These are phyloP conservation scores for Pythium oligandrum DNA, from an alignment of 352 stramenopile species.

Conservation along the genomic window DNA sequence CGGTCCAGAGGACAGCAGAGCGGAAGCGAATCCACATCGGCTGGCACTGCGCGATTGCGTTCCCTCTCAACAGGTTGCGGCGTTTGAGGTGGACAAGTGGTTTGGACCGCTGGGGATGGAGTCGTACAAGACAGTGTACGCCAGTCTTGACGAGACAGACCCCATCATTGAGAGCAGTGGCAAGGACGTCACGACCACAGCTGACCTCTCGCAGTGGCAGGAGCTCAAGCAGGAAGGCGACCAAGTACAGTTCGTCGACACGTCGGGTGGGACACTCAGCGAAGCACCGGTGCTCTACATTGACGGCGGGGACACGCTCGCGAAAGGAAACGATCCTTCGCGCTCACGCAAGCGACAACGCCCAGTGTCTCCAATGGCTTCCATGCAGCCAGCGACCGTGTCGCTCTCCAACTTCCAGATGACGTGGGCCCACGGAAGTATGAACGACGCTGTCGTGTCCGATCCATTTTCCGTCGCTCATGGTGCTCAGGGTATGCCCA, in stretches of 20 bases:
- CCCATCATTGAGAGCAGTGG: slow-evolving; percentile 1
- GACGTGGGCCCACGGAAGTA: slow-evolving; percentile 32
- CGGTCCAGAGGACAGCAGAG: no score
- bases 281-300: slow-evolving; percentile 22
- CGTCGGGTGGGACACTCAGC: slow-evolving; percentile 2
- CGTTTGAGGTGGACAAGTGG: no score
- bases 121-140: no score
- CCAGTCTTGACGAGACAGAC: neutral
- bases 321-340: no score
- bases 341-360: no score
- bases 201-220: neutral
- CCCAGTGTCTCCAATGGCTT: no score
- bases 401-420: slow-evolving; percentile 55
- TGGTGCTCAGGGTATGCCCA: no score
- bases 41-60: no score
- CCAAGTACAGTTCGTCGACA: no score
- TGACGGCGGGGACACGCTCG: neutral
- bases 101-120: no score
- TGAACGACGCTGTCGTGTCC: slow-evolving; percentile 9
- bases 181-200: neutral
- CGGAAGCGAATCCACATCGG: no score
- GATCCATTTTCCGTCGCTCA: slow-evolving; percentile 27
- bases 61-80: no score
- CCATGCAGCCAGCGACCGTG: slow-evolving; percentile 2
- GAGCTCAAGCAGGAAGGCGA: slow-evolving; percentile 11